A percentile compares a stretch with the other conserved stretches of the same genome.
phyloP scores from a whole-genome alignment of 1,139 yeast genomes.

The Candida labiduridarum region DNA sequence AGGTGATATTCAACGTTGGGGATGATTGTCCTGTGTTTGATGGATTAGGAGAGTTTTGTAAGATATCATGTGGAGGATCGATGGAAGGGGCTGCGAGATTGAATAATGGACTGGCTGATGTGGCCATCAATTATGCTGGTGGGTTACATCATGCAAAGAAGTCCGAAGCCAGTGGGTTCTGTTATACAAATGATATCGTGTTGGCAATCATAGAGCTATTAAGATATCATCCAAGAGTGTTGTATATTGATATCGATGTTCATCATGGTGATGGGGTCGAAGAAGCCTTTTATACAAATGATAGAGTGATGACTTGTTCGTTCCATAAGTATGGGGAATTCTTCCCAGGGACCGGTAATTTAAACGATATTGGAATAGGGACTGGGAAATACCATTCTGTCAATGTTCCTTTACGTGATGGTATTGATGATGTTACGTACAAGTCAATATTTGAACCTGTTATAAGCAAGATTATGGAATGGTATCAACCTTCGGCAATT shows the following conservation, averaged over 20 bases:
- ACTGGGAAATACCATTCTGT: slow-evolving; percentile 84
- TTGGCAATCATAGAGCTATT: slow-evolving; percentile 80
- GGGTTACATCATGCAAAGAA: slow-evolving; percentile 97
- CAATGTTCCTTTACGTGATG: slow-evolving; percentile 91
- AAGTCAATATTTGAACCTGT: slow-evolving; percentile 88
- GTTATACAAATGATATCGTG: slow-evolving; percentile 94
- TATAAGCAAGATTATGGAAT: slow-evolving; percentile 79
- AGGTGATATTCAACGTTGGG: slow-evolving; percentile 92
- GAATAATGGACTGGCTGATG: slow-evolving; percentile 83
- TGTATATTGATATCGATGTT: slow-evolving; percentile 92
- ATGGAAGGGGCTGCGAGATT: slow-evolving; percentile 90
- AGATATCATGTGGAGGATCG: slow-evolving; percentile 92
- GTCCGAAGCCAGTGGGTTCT: slow-evolving; percentile 91
- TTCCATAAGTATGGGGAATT: slow-evolving; percentile 96
- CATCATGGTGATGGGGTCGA: slow-evolving; percentile 99
- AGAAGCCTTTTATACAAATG: slow-evolving; percentile 94
- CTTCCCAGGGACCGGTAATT: slow-evolving; percentile 94
- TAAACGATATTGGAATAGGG: slow-evolving; percentile 85
- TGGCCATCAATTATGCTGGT: slow-evolving; percentile 97
- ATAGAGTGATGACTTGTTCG: slow-evolving; percentile 94
- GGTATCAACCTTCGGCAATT: slow-evolving; percentile 91
- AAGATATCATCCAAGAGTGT: slow-evolving; percentile 85
- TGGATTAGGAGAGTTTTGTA: slow-evolving; percentile 86
- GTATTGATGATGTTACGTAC: slow-evolving; percentile 92
- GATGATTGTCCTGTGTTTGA: slow-evolving; percentile 98